Evolutionary conservation across 2,329 filamentous ascomycete genomes (phyloP).

Genomic region (Neofusicoccum cordaticola): DNA sequence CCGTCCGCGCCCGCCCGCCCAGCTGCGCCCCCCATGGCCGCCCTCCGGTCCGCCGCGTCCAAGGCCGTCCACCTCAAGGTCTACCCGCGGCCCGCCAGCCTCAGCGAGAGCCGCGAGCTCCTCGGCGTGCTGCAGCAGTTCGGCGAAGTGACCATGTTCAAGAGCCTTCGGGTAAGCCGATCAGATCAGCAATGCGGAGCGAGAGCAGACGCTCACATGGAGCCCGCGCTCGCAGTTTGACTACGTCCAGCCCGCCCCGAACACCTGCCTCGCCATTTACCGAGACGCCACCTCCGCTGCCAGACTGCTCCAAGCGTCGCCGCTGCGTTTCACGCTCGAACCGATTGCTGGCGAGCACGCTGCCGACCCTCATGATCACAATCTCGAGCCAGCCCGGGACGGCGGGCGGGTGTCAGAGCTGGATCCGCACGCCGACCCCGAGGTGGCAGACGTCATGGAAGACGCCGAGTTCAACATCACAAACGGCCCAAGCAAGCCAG

Average conservation of each 20-base stretch:
- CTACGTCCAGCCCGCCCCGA: slow-evolving; percentile 39
- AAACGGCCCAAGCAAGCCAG: slow-evolving; percentile 19
- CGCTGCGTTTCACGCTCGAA: slow-evolving; percentile 47
- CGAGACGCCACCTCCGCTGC: slow-evolving; percentile 40
- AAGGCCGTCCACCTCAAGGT: slow-evolving; percentile 49
- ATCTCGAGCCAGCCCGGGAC: neutral
- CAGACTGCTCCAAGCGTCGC: slow-evolving; percentile 43
- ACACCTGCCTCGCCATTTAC: slow-evolving; percentile 47
- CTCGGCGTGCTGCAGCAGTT: slow-evolving; percentile 48
- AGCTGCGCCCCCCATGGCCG: neutral
- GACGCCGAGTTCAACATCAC: slow-evolving; percentile 17
- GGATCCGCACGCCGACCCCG: neutral
- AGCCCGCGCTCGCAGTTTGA: slow-evolving; percentile 28
- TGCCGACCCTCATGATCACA: slow-evolving; percentile 6
- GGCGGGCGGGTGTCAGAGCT: neutral
- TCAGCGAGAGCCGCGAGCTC: slow-evolving; percentile 51
- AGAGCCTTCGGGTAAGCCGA: slow-evolving; percentile 39
- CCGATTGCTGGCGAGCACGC: slow-evolving; percentile 20
- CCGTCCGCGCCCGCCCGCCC: neutral
- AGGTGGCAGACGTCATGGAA: slow-evolving; percentile 20
- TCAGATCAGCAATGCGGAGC: slow-evolving; percentile 13
- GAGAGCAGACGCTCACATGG: slow-evolving; percentile 14
- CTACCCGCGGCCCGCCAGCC: slow-evolving; percentile 45
- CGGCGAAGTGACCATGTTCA: slow-evolving; percentile 49
- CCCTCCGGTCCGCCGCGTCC: slow-evolving; percentile 20